phyloP scores from a whole-genome alignment of 2,329 filamentous ascomycete species.

The Pyrenochaeta sp. region DNA sequence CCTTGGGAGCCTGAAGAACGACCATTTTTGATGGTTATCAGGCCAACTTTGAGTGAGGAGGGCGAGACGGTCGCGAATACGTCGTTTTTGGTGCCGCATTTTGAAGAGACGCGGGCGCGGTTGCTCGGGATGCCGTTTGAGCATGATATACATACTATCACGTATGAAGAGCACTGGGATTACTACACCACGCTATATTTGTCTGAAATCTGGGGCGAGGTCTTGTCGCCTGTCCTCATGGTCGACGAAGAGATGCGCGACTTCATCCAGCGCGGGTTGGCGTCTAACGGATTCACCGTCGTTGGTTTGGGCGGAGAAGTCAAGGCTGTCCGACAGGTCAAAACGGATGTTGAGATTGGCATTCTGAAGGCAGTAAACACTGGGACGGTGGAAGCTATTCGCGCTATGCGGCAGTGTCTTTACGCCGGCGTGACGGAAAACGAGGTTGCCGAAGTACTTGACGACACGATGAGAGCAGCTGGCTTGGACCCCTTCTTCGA shows the following conservation, averaged over 20 bases:
- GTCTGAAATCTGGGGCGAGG: slow-evolving; percentile 44
- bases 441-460: slow-evolving; percentile 63
- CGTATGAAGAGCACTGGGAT: slow-evolving; percentile 71
- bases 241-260: slow-evolving; percentile 71
- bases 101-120: slow-evolving; percentile 66
- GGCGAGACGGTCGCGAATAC: slow-evolving; percentile 61
- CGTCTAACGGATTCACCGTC: slow-evolving; percentile 62
- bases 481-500: slow-evolving; percentile 68
- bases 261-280: slow-evolving; percentile 66
- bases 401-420: slow-evolving; percentile 65
- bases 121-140: slow-evolving; percentile 66
- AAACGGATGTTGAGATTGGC: slow-evolving; percentile 63
- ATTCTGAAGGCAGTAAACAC: slow-evolving; percentile 69
- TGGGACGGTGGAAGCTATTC: slow-evolving; percentile 67
- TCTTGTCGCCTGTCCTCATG: slow-evolving; percentile 58
- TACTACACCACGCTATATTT: slow-evolving; percentile 64
- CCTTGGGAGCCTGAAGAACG: slow-evolving; percentile 70
- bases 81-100: slow-evolving; percentile 65
- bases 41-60: slow-evolving; percentile 52
- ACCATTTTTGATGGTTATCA: slow-evolving; percentile 68
- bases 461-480: slow-evolving; percentile 62
- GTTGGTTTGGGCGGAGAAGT: slow-evolving; percentile 62
- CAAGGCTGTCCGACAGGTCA: slow-evolving; percentile 66
- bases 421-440: slow-evolving; percentile 65
- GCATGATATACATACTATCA: slow-evolving; percentile 60